Base-by-base conservation (phyloP, 2,329 filamentous ascomycete genomes). In the Aulographum hederae region DNA sequence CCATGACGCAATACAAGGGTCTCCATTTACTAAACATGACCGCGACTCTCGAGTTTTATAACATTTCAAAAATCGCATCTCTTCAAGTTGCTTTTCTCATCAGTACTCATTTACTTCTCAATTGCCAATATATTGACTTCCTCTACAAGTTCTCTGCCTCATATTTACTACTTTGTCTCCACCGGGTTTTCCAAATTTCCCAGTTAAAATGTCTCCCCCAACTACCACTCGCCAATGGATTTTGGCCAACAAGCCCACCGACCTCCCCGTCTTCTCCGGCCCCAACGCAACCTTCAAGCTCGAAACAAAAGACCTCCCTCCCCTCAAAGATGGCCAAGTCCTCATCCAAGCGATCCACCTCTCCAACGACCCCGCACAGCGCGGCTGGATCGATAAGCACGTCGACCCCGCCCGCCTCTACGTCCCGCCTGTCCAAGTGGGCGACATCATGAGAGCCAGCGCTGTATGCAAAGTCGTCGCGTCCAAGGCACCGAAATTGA, bases 311-410 rank as follows among this genome's bases (percentile, higher is more conserved):
- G 38, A 46, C 2, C 42, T 60, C 6, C 48, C 57, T 3, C 23
- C 45, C 19, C 48, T 54, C 6, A 42, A 47, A 18, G 36, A 52
- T 6, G 45, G 53, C 34, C 50, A 66, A 44, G 46, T 61, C 36
- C 53, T 67, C 14, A 37, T 65, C 33, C 60, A 65, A 44, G 44
- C 48, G 2, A 41, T 57, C 13, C 63, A 54, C 43, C 42, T 65
- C 31, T 64, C 60, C 38, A 67, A 66, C 37, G 63, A 67, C 44
- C 63, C 64, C 1, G 63, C 61, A 3, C 61, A 66, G 41, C 55
- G 63, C 33, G 53, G 50, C 28, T 65, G 61, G 60, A 64, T 67
- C 37, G 49, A 58, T 35, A 43, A 50, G 16, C 42, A 41, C 33
- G 42, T 47, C 11, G 46, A 56, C 27, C 46, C 56, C 2, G 53